These are phyloP conservation scores for Dianthus caryophyllus DNA, from an alignment of 148 eudicot species.

Conservation along the genomic window DNA sequence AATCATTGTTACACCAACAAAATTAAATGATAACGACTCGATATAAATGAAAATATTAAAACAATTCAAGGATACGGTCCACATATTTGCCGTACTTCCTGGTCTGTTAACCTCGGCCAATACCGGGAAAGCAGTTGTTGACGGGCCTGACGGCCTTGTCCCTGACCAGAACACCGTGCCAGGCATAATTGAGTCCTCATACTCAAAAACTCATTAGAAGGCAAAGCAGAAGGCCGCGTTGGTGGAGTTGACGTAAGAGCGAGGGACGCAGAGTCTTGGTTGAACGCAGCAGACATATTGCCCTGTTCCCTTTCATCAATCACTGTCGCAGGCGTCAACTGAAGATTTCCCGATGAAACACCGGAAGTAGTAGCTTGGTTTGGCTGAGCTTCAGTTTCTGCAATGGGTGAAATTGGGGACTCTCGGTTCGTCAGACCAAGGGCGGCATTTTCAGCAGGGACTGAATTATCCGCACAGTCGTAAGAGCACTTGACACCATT, in stretches of 20 bases:
- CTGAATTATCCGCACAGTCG: conserved; percentile 46
- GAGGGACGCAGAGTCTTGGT: too few relatives aligned
- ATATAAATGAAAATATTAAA: background rate
- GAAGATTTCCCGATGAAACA: conserved; percentile 43
- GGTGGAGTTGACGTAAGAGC: conserved; percentile 58
- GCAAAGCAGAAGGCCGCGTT: conserved; percentile 40
- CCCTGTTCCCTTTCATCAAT: conserved; percentile 50
- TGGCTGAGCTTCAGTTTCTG: conserved; percentile 51
- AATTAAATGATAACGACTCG: background rate
- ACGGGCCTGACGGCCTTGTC: conserved; percentile 78
- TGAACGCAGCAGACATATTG: conserved; percentile 38
- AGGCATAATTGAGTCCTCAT: conserved; percentile 59
- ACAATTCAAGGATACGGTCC: conserved; percentile 88
- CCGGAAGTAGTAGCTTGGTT: conserved; percentile 63
- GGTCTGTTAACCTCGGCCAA: conserved; percentile 98
- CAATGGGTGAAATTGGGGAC: conserved; percentile 31
- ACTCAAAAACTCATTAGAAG: conserved; percentile 41
- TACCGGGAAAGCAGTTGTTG: conserved; percentile 97
- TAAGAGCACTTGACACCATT: conserved; percentile 81
- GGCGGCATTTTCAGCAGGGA: conserved; percentile 27
- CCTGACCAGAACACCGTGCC: conserved; percentile 90
- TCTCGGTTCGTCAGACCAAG: conserved; percentile 40
- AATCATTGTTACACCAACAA: conserved; percentile 13
- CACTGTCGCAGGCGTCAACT: conserved; percentile 26
- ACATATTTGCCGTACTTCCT: conserved; percentile 92